Evolutionary conservation across 1,139 yeast genomes (phyloP), one percentile per base, ranked within the genome.

Genomic region (Protomyces pachydermus): DNA sequence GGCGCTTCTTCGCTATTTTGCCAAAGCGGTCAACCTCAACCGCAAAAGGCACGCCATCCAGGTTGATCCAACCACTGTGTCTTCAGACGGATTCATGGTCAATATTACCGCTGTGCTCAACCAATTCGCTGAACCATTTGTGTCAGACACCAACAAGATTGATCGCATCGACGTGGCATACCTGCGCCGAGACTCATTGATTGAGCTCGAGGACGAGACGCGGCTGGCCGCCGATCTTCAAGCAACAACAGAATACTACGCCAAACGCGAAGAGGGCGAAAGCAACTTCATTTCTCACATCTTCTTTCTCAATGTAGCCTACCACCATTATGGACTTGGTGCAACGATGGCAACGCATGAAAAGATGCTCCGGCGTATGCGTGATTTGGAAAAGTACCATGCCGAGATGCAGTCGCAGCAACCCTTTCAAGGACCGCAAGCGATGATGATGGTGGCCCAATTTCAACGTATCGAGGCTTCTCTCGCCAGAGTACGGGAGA

Each of bases 31-130:
- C 23, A 89, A 91, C 71, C 79, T 83, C 66, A 91, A 91, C 73
- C 97, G 91, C 75, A 81, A 89, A 71, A 83, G 98, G 75, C 82
- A 88, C 70, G 97, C 97, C 56, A 85, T 88, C 69, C 96, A 88
- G 74, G 88, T 93, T 3, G 86, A 88, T 70, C 81, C 83, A 8
- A 77, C 80, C 20, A 82, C 84, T 64, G 78, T 88, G 61, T 84
- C 96, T 0, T 80, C 90, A 6, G 91, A 91, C 76, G 93, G 91
- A 0, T 81, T 93, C 67, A 87, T 91, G 88, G 79, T 86, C 65
- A 93, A 91, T 73, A 81, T 90, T 25, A 79, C 93, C 0, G 73
- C 84, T 64, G 78, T 91, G 0, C 77, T 91, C 67, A 80, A 87
- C 65, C 83, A 82, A 71, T 81, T 95, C 66, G 85, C 96, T 54